These are phyloP conservation scores for Trametes gibbosa DNA, from an alignment of 768 basidiomycete genomes.

Conservation along the genomic window DNA sequence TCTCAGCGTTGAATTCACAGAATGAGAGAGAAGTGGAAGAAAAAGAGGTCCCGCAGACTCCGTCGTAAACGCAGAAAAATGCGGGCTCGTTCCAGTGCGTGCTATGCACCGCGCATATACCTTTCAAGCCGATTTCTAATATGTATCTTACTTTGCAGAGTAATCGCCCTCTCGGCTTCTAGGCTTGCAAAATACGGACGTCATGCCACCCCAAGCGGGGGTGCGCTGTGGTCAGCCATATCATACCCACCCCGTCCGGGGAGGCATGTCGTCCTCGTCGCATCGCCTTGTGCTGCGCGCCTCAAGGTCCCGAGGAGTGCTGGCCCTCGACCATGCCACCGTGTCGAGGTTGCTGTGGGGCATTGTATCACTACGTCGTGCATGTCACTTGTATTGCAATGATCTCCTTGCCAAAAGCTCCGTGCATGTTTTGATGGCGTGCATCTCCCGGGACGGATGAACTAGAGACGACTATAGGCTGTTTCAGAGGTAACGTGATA, in stretches of 20 bases:
- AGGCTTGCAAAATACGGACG: conserved; percentile 28
- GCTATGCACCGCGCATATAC: not conserved
- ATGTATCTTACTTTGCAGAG: conserved; percentile 19
- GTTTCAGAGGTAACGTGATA: too few species aligned
- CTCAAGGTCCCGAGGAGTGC: conserved; percentile 20
- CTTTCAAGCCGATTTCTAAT: not conserved
- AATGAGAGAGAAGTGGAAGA: conserved; percentile 98
- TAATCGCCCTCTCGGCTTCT: conserved; percentile 26
- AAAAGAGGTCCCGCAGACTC: conserved; percentile 91
- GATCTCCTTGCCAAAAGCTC: conserved; percentile 8
- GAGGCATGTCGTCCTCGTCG: conserved; percentile 21
- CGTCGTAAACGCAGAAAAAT: conserved; percentile 95
- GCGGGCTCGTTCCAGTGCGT: conserved; percentile 91
- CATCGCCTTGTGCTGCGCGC: conserved; percentile 26
- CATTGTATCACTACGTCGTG: conserved; percentile 23
- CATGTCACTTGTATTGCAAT: conserved; percentile 22
- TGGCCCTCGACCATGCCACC: conserved; percentile 20
- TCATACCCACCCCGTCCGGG: conserved; percentile 18
- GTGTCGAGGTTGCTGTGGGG: conserved; percentile 22
- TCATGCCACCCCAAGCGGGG: conserved; percentile 17
- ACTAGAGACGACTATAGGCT: too few species aligned
- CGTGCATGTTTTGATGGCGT: not conserved
- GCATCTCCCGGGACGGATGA: too few species aligned
- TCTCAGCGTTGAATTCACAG: conserved; percentile 30
- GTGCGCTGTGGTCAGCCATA: conserved; percentile 6